phyloP scores from a whole-genome alignment of 228 moss, liverwort and hornwort genomes.

The Sphagnum magellanicum region DNA sequence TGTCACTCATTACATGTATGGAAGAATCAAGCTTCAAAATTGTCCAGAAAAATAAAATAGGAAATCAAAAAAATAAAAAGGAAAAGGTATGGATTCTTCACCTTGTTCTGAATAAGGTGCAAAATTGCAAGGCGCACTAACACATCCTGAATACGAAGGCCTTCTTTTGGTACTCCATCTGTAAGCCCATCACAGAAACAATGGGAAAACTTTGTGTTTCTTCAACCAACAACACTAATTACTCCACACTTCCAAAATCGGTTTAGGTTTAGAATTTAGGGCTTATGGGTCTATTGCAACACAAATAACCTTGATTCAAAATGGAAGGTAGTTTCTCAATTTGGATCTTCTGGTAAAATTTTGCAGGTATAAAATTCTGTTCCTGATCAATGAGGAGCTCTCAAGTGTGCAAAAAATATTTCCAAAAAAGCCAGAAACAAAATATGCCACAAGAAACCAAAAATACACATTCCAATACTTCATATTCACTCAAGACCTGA shows the following conservation, averaged over 20 bases:
- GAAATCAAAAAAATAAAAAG: too few species aligned
- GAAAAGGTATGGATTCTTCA: neutral
- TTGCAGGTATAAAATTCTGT: neutral
- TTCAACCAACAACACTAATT: neutral
- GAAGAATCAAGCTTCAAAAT: neutral
- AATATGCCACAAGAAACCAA: too few species aligned
- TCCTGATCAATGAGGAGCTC: neutral
- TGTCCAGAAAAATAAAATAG: neutral
- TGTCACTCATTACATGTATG: neutral
- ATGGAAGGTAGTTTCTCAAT: too few species aligned
- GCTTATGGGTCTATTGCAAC: too few species aligned
- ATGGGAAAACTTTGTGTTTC: too few species aligned
- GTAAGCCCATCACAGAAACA: conserved; percentile 6
- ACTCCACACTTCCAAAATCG: neutral
- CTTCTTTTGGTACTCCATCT: conserved; percentile 99
- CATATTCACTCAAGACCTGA: conserved; percentile 25
- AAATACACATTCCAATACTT: too few species aligned
- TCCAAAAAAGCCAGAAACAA: neutral
- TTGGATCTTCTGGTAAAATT: too few species aligned
- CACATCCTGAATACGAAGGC: conserved; percentile 94
- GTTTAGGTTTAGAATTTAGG: too few species aligned
- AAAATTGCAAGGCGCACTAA: conserved; percentile 91
- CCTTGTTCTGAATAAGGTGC: conserved; percentile 96
- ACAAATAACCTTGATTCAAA: too few species aligned
- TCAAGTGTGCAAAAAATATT: neutral